Percentiles rank a stretch among this genome's conserved stretches.
These are phyloP conservation scores for Aspergillus fumigatiaffinis DNA, from an alignment of 2,329 filamentous ascomycete species.

Conservation along the genomic window DNA sequence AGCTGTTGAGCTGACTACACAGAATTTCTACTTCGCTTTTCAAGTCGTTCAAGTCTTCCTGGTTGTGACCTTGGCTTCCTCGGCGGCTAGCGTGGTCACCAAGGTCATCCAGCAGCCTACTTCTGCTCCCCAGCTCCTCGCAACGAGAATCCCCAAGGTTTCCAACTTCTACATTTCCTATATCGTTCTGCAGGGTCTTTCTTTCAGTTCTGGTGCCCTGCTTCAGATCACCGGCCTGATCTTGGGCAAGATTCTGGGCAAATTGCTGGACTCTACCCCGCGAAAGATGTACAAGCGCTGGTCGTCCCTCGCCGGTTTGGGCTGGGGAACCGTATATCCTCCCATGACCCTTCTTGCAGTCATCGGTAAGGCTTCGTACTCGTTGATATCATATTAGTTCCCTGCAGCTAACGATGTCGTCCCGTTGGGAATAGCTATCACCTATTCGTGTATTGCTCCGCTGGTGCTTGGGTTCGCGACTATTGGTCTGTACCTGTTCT, in stretches of 20 bases:
- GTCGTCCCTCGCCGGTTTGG: constrained; percentile 67
- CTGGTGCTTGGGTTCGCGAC: constrained; percentile 79
- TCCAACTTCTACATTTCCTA: constrained; percentile 96
- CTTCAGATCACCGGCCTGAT: constrained; percentile 71
- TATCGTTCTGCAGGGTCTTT: constrained; percentile 86
- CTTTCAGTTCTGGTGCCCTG: constrained; percentile 69
- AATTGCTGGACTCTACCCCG: constrained; percentile 71
- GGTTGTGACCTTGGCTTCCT: constrained; percentile 75
- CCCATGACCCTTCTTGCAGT: constrained; percentile 77
- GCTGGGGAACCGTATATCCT: constrained; percentile 80
- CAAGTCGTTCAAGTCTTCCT: constrained; percentile 84
- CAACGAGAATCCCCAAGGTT: constrained; percentile 70
- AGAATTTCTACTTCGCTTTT: constrained; percentile 77
- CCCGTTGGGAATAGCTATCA: constrained; percentile 56
- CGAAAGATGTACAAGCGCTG: constrained; percentile 76
- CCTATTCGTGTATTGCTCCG: constrained; percentile 82
- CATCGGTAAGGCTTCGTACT: constrained; percentile 58
- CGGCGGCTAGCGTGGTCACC: constrained; percentile 66
- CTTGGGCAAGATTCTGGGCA: constrained; percentile 70
- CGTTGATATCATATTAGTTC: constrained; percentile 2
- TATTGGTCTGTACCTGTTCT: constrained; percentile 74
- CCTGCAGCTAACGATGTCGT: neutral
- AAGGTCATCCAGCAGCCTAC: constrained; percentile 62
- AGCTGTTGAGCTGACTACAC: constrained; percentile 79
- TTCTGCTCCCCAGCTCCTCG: constrained; percentile 61